Evolutionary conservation across 1,139 yeast genomes (phyloP).

Genomic region (Scheffersomyces titani): DNA sequence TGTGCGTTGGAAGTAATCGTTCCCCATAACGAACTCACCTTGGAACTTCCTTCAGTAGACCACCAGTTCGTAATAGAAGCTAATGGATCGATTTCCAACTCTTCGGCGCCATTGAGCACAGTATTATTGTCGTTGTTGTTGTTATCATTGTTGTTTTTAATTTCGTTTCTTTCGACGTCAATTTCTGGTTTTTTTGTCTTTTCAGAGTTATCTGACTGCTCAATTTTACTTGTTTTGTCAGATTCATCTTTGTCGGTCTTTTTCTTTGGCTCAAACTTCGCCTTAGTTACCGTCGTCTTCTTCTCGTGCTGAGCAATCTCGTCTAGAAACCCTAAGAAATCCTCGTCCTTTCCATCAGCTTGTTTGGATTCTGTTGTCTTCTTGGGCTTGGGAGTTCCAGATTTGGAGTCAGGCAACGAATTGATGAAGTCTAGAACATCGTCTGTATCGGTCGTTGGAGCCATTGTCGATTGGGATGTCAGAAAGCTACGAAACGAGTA

Average conservation of each 20-base stretch:
- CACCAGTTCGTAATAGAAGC: conserved; percentile 80
- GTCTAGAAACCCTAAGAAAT: conserved; percentile 83
- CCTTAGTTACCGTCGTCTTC: conserved; percentile 13
- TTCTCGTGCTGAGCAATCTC: conserved; percentile 62
- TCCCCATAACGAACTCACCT: conserved; percentile 72
- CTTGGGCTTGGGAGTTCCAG: conserved; percentile 35
- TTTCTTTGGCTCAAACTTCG: conserved; percentile 29
- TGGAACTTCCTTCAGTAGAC: conserved; percentile 72
- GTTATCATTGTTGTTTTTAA: conserved; percentile 1
- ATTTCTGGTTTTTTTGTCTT: background rate
- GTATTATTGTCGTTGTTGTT: background rate
- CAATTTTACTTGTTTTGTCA: conserved; percentile 11
- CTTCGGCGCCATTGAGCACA: conserved; percentile 11
- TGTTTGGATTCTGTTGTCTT: conserved; percentile 19
- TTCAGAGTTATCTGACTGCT: conserved; percentile 8
- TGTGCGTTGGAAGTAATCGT: conserved; percentile 50
- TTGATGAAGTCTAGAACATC: conserved; percentile 90
- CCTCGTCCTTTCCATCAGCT: conserved; percentile 49
- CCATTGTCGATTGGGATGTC: conserved; percentile 5
- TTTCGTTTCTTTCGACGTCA: background rate
- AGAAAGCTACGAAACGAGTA: background rate
- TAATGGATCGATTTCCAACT: conserved; percentile 59
- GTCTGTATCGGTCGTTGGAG: conserved; percentile 41
- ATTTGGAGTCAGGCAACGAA: conserved; percentile 72
- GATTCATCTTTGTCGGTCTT: conserved; percentile 8